Base-by-base conservation (phyloP, 495 filamentous ascomycete genomes). In the Penicillium roqueforti region DNA sequence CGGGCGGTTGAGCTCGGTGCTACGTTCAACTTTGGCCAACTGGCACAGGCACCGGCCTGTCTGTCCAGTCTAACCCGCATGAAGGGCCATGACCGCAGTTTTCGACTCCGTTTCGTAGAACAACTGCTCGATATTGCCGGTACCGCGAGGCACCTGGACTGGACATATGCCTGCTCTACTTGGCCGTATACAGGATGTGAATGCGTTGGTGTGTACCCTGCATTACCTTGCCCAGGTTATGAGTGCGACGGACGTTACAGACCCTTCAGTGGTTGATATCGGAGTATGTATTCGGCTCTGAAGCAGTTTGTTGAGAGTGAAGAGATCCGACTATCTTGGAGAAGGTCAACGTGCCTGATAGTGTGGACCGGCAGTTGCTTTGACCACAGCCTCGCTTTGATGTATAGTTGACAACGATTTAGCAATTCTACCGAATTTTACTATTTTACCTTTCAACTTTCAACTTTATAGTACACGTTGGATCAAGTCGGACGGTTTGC, bases 1-100 rank as follows among this genome's bases (percentile, higher is more conserved):
- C 65, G 59, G n/a, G 67, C 68, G 34, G 67, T 74, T 37, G 60
- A 71, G 50, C 62, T 79, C 7, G 78, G 77, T 26, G 75, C 75
- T 0, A 71, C 69, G 0, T 72, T 82, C 55, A 75, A 74, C 45
- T 67, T 74, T 49, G 69, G 65, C 5, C 72, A 75, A 38, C 50
- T 75, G 14, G 71, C 64, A 3, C 71, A 75, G 45, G 71, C 69
- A 2, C 71, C 72, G 0, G 68, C 54, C 22, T 62, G 46, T 19
- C 39, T 75, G 31, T 52, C 57, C 6, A 56, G 56, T 41, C 45
- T 74, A 16, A 41, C 41, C 7, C 56, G 37, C 13, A 62, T 75
- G 59, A 56, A 55, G 23, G 58, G 50, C 4, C 50, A 56, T 11
- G 22, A 54, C 6, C 66, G 59, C 25, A 63, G 62, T 38, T 73